Evolutionary conservation across 1,284 basidiomycete species (phyloP).

Genomic region (Porphyrellus sp.): DNA sequence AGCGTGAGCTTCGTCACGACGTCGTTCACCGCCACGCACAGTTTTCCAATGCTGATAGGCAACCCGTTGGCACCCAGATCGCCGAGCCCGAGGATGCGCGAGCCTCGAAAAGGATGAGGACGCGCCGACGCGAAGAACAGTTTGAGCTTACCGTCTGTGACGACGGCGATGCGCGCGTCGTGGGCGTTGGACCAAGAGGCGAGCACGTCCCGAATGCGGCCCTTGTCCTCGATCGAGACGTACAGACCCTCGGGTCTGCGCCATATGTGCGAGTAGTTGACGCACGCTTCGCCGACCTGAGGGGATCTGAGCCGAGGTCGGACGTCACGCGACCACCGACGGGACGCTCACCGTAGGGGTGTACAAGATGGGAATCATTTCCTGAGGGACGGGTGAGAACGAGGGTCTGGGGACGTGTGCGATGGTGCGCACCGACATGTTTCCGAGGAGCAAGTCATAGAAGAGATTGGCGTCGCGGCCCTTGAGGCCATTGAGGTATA

Average conservation of each 20-base stretch:
- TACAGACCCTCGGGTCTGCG: constrained; percentile 69
- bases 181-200: constrained; percentile 54
- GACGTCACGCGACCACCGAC: constrained; percentile 10
- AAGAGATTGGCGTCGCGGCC: constrained; percentile 63
- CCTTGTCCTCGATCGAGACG: constrained; percentile 71
- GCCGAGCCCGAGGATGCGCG: constrained; percentile 80
- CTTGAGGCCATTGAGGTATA: constrained; percentile 65
- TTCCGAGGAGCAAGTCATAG: constrained; percentile 54
- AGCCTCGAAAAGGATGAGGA: constrained; percentile 27
- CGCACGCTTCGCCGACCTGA: constrained; percentile 77
- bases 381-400: constrained; percentile 20
- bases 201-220: constrained; percentile 58
- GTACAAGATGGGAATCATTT: constrained; percentile 68
- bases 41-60: constrained; percentile 82
- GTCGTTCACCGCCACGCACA: constrained; percentile 40
- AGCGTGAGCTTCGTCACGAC: not conserved
- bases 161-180: constrained; percentile 65
- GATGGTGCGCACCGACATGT: constrained; percentile 47
- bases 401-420: too few species aligned
- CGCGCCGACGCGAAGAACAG: not conserved
- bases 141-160: constrained; percentile 64
- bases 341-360: constrained; percentile 57
- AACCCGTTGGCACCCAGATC: constrained; percentile 73
- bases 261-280: constrained; percentile 74
- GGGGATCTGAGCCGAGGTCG: not conserved